Evolutionary conservation across 164 flowering plant species (phyloP), one percentile per base, ranked within the genome.

Genomic region (Berberis thunbergii): DNA sequence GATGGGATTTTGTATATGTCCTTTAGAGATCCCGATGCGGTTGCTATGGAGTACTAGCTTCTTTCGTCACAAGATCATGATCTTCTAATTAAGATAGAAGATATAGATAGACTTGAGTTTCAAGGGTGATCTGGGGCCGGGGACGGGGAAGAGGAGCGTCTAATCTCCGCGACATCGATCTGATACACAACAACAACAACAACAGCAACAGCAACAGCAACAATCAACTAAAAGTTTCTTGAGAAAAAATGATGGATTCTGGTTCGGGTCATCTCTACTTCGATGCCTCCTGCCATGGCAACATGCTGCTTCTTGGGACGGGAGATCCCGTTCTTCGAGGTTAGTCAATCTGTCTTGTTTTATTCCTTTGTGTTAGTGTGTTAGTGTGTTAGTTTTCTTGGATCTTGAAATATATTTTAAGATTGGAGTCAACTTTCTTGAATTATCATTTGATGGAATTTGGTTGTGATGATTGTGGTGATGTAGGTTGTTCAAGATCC

Each of bases 61-160:
- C 76, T 89, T 89, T 73, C 97, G 97, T 66, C 97, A 89, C 81
- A 89, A 89, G 97, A 69, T 82, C 67, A 81, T 83, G 86, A 70
- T 86, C 61, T 83, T 83, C 74, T 87, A 66, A 75, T 54, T 26
- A 58, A 26, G 6, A 53, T 8, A 66, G 41, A 7, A n/a, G 10
- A 4, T 13, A 64, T 6, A 50, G 43, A 50, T 40, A 41, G 60
- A 2, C 44, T 59, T 59, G 6, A 12, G 3, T 59, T 59, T 43
- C 39, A 38, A n/a, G 6, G 60, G 60, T 8, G 62, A 11, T 64
- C 10, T 42, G 8, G 54, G 38, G 4, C n/a, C 43, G 55, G 41
- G 44, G 44, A 26, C 41, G 2, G 50, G 43, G 41, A 41, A 42
- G 38, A 38, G 8, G 38, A 38, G 8, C 40, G 8, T 46, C 41